Conservation (phyloP, 345 rosid species). For the Corchorus capsularis region DNA sequence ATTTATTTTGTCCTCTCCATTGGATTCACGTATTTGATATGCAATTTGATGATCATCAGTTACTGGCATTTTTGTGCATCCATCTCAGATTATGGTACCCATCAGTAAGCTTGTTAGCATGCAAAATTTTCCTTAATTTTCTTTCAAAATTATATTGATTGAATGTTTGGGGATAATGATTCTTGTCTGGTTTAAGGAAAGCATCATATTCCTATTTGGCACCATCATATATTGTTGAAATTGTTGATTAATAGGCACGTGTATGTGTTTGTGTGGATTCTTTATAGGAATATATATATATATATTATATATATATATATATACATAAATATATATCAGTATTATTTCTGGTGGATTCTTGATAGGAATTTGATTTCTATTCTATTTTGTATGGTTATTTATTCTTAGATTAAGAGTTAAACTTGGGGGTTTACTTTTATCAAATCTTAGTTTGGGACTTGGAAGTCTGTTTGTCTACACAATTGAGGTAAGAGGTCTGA, state of each 20-base stretch:
- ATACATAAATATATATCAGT: not conserved
- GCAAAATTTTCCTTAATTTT: not conserved
- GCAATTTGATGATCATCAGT: conserved; percentile 22
- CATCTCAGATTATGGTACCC: conserved; percentile 30
- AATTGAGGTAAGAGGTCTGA: conserved; percentile 16
- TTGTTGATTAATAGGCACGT: not conserved
- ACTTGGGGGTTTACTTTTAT: conserved; percentile 16
- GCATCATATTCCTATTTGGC: conserved; percentile 25
- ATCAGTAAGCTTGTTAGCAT: not conserved
- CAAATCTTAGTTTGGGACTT: not conserved
- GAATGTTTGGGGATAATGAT: conserved; percentile 23
- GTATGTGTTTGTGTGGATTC: too few species aligned
- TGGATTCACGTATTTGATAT: conserved; percentile 44
- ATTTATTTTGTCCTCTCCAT: conserved; percentile 19
- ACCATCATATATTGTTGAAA: too few species aligned
- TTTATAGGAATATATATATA: too few species aligned
- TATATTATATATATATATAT: too few species aligned
- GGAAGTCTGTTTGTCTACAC: not conserved
- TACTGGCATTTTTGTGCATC: conserved; percentile 23
- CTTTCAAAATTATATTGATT: conserved; percentile 10
- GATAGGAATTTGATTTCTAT: conserved; percentile 48
- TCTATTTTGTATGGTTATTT: conserved; percentile 25
- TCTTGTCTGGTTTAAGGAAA: conserved; percentile 12
- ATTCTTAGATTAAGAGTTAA: conserved; percentile 28
- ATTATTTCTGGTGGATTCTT: conserved; percentile 8